Conservation (phyloP, 768 basidiomycete genomes). For the Collybia mongolica region DNA sequence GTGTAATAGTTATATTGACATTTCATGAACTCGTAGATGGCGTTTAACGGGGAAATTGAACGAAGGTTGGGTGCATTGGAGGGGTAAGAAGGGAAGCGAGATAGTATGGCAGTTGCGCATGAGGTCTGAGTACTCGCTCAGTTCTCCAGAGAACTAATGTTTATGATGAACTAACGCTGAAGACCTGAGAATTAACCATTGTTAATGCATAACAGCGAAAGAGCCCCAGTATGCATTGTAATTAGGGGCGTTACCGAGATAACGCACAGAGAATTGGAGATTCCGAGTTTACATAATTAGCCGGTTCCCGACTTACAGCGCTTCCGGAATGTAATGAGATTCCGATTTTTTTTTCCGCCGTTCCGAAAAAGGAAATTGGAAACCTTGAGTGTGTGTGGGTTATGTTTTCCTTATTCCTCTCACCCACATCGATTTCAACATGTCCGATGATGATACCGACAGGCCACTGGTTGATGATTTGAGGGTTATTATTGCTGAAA, state of each 20-base stretch:
- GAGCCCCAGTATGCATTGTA: no score
- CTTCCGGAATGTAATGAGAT: neutral
- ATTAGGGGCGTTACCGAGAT: no score
- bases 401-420: neutral
- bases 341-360: neutral
- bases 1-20: neutral
- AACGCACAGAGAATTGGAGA: no score
- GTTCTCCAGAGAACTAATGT: no score
- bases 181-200: no score
- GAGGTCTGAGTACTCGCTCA: no score
- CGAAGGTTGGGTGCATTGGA: slow-evolving; percentile 6
- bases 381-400: no score
- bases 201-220: no score
- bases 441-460: neutral
- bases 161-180: no score
- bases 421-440: neutral
- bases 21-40: slow-evolving; percentile 2
- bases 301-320: neutral
- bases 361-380: neutral
- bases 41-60: slow-evolving; percentile 11
- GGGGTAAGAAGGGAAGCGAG: neutral
- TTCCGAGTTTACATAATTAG: no score
- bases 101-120: no score
- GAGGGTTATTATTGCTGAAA: neutral
- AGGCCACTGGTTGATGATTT: neutral